Evolutionary conservation across 345 rosid genomes (phyloP), one percentile per base, ranked within the genome.

Genomic region (Eucalyptus cladocalyx): DNA sequence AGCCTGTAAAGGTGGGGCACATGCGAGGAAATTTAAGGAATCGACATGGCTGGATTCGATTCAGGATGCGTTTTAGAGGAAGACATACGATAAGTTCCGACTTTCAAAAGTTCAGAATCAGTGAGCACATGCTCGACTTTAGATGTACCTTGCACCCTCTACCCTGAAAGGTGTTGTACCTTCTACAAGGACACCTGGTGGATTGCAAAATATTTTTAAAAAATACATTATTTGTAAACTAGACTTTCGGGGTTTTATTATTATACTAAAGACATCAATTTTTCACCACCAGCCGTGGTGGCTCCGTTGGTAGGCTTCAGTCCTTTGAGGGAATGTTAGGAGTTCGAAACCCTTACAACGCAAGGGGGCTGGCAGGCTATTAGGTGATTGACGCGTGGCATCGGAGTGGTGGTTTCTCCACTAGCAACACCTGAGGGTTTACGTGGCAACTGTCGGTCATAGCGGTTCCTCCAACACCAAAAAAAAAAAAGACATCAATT

Each of bases 391-490:
- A 48, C 50, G 16, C 0, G 6, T 48, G 6, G 15, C 16, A 2
- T 6, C 6, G 2, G 16, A 2, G 16, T 48, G 50, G 50, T 48
- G 2, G 50, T 48, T 13, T 48, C 50, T 15, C 50, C 50, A 16
- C 50, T 48, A 48, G 2, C 16, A 13, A 48, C 2, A 48, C 1
- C 0, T 12, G 1, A 1, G 2, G 1, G 50, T 48, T 48, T 12
- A 12, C 15, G 50, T 48, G 6, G 1, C 15, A 1, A 15, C 6
- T 48, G 15, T 48, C 6, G 15, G 15, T 13, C 5, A 47, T 3
- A 48, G 49, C 49, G 5, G 15, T 48, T 48, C 49, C 5, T 48
- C 49, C 5, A 48, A 2, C 15, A 48, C 14, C 2, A 48, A 48
- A 48, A 48, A 47, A 47, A 45, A 47, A 48, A 48, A 48, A 48